Evolutionary conservation across 805 yeast genomes (phyloP).

Genomic region (Yamadazyma olivae): DNA sequence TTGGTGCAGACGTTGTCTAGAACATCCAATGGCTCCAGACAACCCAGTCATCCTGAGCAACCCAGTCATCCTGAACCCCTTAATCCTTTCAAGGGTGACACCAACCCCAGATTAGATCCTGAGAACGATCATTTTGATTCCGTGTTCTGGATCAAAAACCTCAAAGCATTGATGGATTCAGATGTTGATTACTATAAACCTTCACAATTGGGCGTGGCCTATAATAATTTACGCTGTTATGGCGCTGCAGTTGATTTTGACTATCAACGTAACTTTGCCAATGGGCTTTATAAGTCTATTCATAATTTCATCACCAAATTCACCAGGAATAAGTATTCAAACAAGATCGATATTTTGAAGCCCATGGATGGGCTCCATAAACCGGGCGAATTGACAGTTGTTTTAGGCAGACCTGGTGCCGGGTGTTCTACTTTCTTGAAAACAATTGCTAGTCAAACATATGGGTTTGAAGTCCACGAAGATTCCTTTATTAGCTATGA

Average conservation of each 20-base stretch:
- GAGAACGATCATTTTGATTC: conserved; percentile 55
- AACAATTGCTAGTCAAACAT: conserved; percentile 35
- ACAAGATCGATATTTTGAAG: conserved; percentile 18
- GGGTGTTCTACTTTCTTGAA: conserved; percentile 41
- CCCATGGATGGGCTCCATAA: conserved; percentile 23
- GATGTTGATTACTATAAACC: conserved; percentile 67
- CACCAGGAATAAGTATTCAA: conserved; percentile 17
- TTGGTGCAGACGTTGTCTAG: conserved; percentile 31
- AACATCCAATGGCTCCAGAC: conserved; percentile 51
- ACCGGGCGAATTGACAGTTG: conserved; percentile 41
- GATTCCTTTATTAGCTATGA: conserved; percentile 32
- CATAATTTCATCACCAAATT: conserved; percentile 15
- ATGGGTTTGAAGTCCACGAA: conserved; percentile 33
- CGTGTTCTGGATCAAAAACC: conserved; percentile 64
- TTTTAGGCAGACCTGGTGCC: conserved; percentile 41
- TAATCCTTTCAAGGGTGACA: conserved; percentile 30
- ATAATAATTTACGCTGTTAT: conserved; percentile 54
- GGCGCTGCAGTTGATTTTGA: conserved; percentile 70
- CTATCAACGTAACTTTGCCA: conserved; percentile 58
- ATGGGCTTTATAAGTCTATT: conserved; percentile 29
- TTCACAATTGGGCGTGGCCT: conserved; percentile 56
- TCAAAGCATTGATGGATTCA: conserved; percentile 47
- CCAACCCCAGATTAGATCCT: conserved; percentile 46
- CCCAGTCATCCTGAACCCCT: too few relatives aligned
- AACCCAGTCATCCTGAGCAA: too few relatives aligned